Evolutionary conservation across 164 flowering plant species (phyloP).

Genomic region (Hamamelis virginiana): DNA sequence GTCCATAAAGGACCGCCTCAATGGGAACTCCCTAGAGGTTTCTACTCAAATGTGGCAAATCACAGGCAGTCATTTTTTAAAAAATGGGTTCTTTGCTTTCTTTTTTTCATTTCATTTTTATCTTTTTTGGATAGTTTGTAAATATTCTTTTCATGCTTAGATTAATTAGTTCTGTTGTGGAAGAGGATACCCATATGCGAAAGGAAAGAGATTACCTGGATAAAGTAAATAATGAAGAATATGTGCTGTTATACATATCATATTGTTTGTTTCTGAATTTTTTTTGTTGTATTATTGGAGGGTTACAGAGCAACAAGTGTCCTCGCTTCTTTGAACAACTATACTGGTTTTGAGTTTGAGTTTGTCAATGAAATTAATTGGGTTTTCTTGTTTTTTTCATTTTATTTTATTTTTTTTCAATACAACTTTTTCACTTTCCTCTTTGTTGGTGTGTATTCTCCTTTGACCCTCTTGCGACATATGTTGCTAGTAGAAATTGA

Average conservation of each 20-base stretch:
- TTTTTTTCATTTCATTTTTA: too few species aligned
- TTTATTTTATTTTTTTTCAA: not conserved
- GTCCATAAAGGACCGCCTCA: too few species aligned
- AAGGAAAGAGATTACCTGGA: constrained; percentile 13
- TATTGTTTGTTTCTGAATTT: constrained; percentile 11
- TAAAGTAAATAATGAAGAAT: constrained; percentile 6
- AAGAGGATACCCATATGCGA: constrained; percentile 11
- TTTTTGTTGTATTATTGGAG: not conserved
- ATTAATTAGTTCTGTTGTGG: constrained; percentile 6
- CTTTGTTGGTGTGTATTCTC: constrained; percentile 6
- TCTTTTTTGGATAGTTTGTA: not conserved
- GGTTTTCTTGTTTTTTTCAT: not conserved
- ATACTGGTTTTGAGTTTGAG: not conserved
- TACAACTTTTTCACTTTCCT: not conserved
- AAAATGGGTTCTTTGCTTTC: constrained; percentile 13
- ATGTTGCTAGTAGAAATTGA: too few species aligned
- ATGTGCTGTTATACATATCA: not conserved
- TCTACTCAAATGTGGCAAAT: too few species aligned
- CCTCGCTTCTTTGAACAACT: constrained; percentile 7
- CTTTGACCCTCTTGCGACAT: too few species aligned
- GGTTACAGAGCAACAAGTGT: not conserved
- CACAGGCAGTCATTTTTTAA: too few species aligned
- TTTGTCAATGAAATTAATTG: constrained; percentile 5
- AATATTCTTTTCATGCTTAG: constrained; percentile 6
- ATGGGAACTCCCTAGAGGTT: too few species aligned